Conservation (phyloP, 805 yeast genomes). For the Spathaspora gorwiae region DNA sequence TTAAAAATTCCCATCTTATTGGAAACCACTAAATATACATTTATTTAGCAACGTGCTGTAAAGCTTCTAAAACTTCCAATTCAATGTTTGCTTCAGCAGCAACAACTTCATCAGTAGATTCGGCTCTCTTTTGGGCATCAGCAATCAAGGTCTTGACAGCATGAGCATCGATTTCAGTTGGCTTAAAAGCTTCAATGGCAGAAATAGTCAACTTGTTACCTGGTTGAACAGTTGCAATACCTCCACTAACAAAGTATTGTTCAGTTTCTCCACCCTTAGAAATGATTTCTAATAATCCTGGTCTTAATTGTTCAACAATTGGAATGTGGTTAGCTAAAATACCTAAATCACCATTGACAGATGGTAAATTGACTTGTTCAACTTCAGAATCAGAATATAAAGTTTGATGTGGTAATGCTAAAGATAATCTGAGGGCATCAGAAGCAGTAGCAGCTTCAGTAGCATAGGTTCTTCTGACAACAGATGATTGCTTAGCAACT, state of each 20-base stretch:
- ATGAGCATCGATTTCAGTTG: conserved; percentile 78
- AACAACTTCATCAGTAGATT: conserved; percentile 78
- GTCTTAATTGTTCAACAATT: conserved; percentile 89
- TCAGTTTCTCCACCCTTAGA: conserved; percentile 67
- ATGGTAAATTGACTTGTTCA: conserved; percentile 88
- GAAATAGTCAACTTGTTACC: conserved; percentile 86
- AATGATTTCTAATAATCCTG: conserved; percentile 91
- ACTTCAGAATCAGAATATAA: conserved; percentile 54
- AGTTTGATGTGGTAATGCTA: conserved; percentile 86
- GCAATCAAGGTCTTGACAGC: conserved; percentile 76
- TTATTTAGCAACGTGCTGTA: conserved; percentile 76
- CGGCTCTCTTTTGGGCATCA: conserved; percentile 89
- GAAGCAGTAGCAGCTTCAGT: conserved; percentile 56
- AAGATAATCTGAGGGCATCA: conserved; percentile 78
- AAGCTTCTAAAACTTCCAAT: conserved; percentile 93
- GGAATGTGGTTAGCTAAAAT: conserved; percentile 97
- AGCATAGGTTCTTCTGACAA: conserved; percentile 82
- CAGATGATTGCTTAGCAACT: conserved; percentile 51
- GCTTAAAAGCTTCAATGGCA: conserved; percentile 92
- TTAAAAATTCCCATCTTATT: neutral
- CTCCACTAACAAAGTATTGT: conserved; percentile 91
- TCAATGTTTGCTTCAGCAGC: conserved; percentile 95
- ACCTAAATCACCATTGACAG: conserved; percentile 94
- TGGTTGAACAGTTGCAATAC: conserved; percentile 94
- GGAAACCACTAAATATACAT: neutral